phyloP scores from a whole-genome alignment of 1,284 basidiomycete genomes.

The Fomitopsis palustris region DNA sequence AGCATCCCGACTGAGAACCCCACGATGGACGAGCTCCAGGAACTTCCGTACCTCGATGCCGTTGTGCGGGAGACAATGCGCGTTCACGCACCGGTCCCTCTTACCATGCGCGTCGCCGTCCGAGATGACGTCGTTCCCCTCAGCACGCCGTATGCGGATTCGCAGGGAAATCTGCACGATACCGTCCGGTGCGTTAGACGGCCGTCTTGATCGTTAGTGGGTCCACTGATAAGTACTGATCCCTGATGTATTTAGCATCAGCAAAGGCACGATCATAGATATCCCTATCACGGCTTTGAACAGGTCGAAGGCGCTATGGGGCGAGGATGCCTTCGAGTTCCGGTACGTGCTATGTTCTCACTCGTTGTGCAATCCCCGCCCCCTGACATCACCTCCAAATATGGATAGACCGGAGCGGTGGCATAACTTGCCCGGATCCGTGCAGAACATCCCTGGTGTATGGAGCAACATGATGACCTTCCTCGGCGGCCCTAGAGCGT shows the following conservation, averaged over 20 bases:
- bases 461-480: constrained; percentile 58
- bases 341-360: constrained; percentile 33
- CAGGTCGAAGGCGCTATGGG: constrained; percentile 46
- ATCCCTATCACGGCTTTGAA: constrained; percentile 50
- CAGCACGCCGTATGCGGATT: constrained; percentile 24
- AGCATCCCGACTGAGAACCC: constrained; percentile 28
- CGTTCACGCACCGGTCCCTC: constrained; percentile 58
- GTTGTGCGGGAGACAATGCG: constrained; percentile 72
- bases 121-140: constrained; percentile 46
- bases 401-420: constrained; percentile 65
- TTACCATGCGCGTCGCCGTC: constrained; percentile 45
- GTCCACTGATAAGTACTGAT: background rate
- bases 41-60: constrained; percentile 57
- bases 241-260: constrained; percentile 28
- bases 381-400: background rate
- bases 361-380: background rate
- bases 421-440: constrained; percentile 39
- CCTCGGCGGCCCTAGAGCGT: constrained; percentile 54
- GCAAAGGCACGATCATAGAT: constrained; percentile 43
- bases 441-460: constrained; percentile 44
- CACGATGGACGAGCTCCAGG: constrained; percentile 32
- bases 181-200: constrained; percentile 17
- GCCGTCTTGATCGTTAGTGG: background rate
- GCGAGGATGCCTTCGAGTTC: constrained; percentile 50
- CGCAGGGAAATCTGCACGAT: constrained; percentile 21